Conservation (phyloP, 2,329 filamentous ascomycete genomes). For the Alternaria ethzedia region DNA sequence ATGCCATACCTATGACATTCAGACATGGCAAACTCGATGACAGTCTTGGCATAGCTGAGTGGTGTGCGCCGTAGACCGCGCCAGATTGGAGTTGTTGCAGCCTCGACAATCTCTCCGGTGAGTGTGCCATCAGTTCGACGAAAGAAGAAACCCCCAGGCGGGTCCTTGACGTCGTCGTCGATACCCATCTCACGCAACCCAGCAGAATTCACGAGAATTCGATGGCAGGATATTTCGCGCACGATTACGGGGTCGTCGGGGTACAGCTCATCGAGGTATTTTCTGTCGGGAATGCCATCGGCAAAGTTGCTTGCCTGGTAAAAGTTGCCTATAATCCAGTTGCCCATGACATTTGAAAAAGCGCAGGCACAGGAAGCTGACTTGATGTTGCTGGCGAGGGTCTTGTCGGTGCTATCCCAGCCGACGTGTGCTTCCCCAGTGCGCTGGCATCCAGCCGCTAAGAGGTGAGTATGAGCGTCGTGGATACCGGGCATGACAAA, state of each 20-base stretch:
- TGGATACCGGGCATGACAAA: slow-evolving; percentile 50
- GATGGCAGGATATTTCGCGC: slow-evolving; percentile 14
- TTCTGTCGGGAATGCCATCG: slow-evolving; percentile 28
- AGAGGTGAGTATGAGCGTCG: slow-evolving; percentile 35
- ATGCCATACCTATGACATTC: slow-evolving; percentile 34
- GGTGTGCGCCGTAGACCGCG: slow-evolving; percentile 27
- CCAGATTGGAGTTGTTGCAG: slow-evolving; percentile 28
- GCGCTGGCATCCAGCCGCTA: not conserved
- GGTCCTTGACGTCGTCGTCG: slow-evolving; percentile 16
- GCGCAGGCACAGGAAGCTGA: not conserved
- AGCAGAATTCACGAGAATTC: not conserved
- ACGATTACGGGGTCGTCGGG: slow-evolving; percentile 40
- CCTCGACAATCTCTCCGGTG: slow-evolving; percentile 40
- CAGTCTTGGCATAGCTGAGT: slow-evolving; percentile 27
- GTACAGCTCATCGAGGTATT: slow-evolving; percentile 29
- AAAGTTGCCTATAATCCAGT: slow-evolving; percentile 15
- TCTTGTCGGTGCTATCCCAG: not conserved
- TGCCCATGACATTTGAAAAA: not conserved
- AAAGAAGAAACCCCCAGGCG: slow-evolving; percentile 27
- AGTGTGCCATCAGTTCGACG: slow-evolving; percentile 32
- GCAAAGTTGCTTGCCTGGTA: slow-evolving; percentile 27
- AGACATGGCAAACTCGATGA: slow-evolving; percentile 26
- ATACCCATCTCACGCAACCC: not conserved
- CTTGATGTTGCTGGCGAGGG: not conserved
- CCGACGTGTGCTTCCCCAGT: not conserved